phyloP scores from a whole-genome alignment of 208 protist species.

The Trypanosoma rangeli region DNA sequence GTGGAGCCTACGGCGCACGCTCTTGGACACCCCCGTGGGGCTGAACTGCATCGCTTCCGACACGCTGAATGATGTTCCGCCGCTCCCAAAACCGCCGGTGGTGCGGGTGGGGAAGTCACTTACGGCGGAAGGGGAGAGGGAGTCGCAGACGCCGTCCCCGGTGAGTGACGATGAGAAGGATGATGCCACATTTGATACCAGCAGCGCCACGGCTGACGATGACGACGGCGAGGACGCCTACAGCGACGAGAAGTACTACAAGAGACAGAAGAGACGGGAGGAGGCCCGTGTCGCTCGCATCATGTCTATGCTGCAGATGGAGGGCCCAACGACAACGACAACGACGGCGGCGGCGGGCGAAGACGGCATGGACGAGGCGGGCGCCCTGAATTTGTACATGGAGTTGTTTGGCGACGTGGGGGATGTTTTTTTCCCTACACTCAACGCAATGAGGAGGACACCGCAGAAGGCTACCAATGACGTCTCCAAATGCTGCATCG shows the following conservation, averaged over 20 bases:
- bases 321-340: neutral
- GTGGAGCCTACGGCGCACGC: neutral
- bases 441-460: neutral
- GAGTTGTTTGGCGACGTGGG: constrained; percentile 25
- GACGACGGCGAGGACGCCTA: constrained; percentile 24
- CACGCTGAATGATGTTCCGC: constrained; percentile 20
- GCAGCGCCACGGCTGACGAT: neutral
- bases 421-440: constrained; percentile 7
- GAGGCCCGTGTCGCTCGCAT: constrained; percentile 18
- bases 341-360: neutral
- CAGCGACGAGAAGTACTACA: constrained; percentile 31
- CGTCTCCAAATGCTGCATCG: constrained; percentile 3
- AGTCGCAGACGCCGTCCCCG: neutral
- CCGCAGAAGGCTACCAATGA: neutral
- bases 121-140: neutral
- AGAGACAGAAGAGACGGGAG: constrained; percentile 9
- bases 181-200: neutral
- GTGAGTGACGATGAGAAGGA: neutral
- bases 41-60: neutral
- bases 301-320: constrained; percentile 9
- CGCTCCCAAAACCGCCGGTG: constrained; percentile 8
- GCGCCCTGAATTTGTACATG: constrained; percentile 16
- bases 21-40: neutral
- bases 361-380: neutral
- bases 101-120: neutral